Conservation (phyloP, 805 yeast species). For the Candida lessepsii region DNA sequence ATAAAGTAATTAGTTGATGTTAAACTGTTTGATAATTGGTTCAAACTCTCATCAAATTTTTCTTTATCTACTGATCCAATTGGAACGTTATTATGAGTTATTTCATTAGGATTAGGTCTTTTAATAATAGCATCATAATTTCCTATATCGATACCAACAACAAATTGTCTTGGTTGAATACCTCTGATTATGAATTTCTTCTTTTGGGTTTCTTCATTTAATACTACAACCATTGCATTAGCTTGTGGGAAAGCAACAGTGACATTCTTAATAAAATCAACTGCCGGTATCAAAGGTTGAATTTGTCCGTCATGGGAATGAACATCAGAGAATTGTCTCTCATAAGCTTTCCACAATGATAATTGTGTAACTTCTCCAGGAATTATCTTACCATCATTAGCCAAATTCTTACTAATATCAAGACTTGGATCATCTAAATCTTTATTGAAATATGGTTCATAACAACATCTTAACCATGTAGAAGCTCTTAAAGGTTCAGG, state of each 20-base stretch:
- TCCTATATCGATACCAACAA: slow-evolving; percentile 47
- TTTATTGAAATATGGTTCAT: slow-evolving; percentile 54
- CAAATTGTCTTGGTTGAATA: slow-evolving; percentile 75
- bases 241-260: slow-evolving; percentile 84
- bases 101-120: slow-evolving; percentile 13
- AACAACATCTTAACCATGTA: slow-evolving; percentile 90
- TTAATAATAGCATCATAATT: slow-evolving; percentile 43
- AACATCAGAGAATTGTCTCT: slow-evolving; percentile 72
- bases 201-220: slow-evolving; percentile 48
- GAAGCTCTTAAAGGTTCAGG: slow-evolving; percentile 91
- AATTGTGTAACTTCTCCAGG: slow-evolving; percentile 90
- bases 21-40: slow-evolving; percentile 12
- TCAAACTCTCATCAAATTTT: slow-evolving; percentile 29
- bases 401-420: slow-evolving; percentile 21
- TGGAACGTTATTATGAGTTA: slow-evolving; percentile 16
- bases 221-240: slow-evolving; percentile 86
- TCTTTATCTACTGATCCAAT: slow-evolving; percentile 38
- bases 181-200: slow-evolving; percentile 92
- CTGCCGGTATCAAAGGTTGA: slow-evolving; percentile 75
- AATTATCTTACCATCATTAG: slow-evolving; percentile 18
- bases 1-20: slow-evolving; percentile 13
- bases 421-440: slow-evolving; percentile 11
- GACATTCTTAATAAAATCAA: slow-evolving; percentile 93
- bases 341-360: slow-evolving; percentile 93
- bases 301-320: slow-evolving; percentile 41